A percentile compares a stretch with the other conserved stretches of the same genome.
Conservation (phyloP, 2,329 filamentous ascomycete genomes). For the Botrytis medusae region DNA sequence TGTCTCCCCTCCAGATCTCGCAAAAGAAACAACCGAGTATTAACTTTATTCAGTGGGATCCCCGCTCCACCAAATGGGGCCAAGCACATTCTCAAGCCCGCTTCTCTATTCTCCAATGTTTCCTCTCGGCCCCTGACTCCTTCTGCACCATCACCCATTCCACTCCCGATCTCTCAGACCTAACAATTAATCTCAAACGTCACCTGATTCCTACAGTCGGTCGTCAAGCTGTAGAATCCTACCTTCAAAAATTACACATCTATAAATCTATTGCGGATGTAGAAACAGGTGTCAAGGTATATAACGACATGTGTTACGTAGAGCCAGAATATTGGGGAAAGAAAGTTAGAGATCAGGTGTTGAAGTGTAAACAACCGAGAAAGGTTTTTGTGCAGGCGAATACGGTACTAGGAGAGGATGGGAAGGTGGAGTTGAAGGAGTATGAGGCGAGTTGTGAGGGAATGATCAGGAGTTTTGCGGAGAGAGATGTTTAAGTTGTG, state of each 20-base stretch:
- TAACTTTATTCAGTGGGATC: constrained; percentile 64
- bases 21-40: neutral
- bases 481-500: constrained; percentile 45
- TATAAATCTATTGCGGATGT: constrained; percentile 91
- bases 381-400: constrained; percentile 96
- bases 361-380: constrained; percentile 76
- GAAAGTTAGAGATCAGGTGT: constrained; percentile 72
- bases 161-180: constrained; percentile 68
- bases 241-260: constrained; percentile 87
- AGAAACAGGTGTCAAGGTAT: constrained; percentile 73
- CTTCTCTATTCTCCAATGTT: constrained; percentile 82
- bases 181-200: constrained; percentile 80
- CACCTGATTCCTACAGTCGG: constrained; percentile 83
- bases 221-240: constrained; percentile 76
- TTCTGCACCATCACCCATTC: constrained; percentile 81
- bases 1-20: neutral
- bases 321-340: constrained; percentile 80
- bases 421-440: constrained; percentile 75
- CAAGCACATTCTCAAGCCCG: constrained; percentile 90
- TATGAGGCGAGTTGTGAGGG: constrained; percentile 81
- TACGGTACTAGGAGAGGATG: constrained; percentile 69
- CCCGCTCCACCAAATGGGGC: constrained; percentile 86
- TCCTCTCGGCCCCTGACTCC: constrained; percentile 80
- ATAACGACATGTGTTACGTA: constrained; percentile 79
- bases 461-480: constrained; percentile 79